Conservation (phyloP, 345 rosid species). For the Turnera subulata region DNA sequence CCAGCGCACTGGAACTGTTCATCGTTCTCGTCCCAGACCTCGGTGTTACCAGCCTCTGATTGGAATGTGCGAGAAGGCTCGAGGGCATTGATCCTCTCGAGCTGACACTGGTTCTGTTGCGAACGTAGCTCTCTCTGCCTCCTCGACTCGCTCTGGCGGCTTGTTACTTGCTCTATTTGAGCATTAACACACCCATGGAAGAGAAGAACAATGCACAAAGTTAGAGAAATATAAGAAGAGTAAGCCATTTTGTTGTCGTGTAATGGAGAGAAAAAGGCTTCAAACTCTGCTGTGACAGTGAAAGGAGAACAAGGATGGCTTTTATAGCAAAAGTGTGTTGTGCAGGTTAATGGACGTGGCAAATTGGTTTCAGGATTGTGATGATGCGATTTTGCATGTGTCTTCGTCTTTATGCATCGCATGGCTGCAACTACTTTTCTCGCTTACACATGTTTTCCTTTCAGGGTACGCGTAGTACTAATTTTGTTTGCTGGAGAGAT, state of each 20-base stretch:
- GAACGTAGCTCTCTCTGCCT: too few relatives aligned
- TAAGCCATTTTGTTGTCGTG: neutral
- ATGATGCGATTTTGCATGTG: too few relatives aligned
- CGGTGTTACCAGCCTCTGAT: slow-evolving; percentile 28
- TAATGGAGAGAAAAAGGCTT: neutral
- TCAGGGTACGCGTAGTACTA: neutral
- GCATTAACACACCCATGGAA: slow-evolving; percentile 1
- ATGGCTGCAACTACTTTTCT: too few relatives aligned
- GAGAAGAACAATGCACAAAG: slow-evolving; percentile 9
- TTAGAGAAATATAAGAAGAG: neutral
- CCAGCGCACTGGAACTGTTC: slow-evolving; percentile 41
- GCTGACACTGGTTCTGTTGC: too few relatives aligned
- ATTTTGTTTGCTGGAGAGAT: neutral
- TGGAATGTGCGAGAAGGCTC: too few relatives aligned
- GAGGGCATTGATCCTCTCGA: too few relatives aligned
- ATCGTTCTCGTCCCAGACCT: slow-evolving; percentile 40
- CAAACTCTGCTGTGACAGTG: neutral
- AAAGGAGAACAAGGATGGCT: too few relatives aligned
- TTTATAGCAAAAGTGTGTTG: too few relatives aligned
- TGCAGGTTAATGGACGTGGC: too few relatives aligned
- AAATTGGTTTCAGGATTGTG: too few relatives aligned
- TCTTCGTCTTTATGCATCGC: too few relatives aligned
- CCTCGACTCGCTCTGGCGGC: neutral
- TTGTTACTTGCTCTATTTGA: slow-evolving; percentile 8
- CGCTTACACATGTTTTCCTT: neutral